Percentiles rank a stretch among this genome's conserved stretches.
These are phyloP conservation scores for Rhizoclosmatium sp. DNA, from an alignment of 192 early-diverging fungal species.

Conservation along the genomic window DNA sequence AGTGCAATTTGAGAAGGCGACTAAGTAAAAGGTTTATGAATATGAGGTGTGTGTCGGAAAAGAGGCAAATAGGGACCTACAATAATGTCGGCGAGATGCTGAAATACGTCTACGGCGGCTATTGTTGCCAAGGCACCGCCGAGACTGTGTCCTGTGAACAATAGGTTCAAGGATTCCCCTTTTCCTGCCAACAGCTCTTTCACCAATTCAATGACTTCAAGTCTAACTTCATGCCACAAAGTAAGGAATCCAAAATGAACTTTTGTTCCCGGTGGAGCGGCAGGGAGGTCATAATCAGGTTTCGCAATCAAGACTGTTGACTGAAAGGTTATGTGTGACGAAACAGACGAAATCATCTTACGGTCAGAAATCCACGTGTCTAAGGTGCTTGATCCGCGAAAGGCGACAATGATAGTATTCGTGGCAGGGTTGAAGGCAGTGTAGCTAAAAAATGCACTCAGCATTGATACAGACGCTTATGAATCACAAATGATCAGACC, in stretches of 20 bases:
- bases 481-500: slow-evolving; percentile 11
- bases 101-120: slow-evolving; percentile 37
- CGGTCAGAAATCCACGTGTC: slow-evolving; percentile 40
- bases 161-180: slow-evolving; percentile 10
- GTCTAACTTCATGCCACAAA: slow-evolving; percentile 39
- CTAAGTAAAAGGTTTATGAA: slow-evolving; percentile 14
- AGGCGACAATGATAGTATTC: slow-evolving; percentile 27
- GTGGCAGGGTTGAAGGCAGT: slow-evolving; percentile 12
- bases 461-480: not conserved
- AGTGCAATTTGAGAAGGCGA: slow-evolving; percentile 16
- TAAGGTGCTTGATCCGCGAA: slow-evolving; percentile 32
- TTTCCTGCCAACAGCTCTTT: not conserved
- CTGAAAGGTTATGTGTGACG: not conserved
- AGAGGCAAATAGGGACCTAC: not conserved
- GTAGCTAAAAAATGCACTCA: not conserved
- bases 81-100: slow-evolving; percentile 10
- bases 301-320: slow-evolving; percentile 33
- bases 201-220: slow-evolving; percentile 28
- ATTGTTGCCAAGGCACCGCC: slow-evolving; percentile 49
- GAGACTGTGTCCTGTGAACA: slow-evolving; percentile 47
- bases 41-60: not conserved
- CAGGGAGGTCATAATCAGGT: slow-evolving; percentile 43
- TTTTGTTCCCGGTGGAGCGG: slow-evolving; percentile 47
- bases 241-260: slow-evolving; percentile 48
- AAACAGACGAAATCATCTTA: slow-evolving; percentile 12